These are phyloP conservation scores for Onygena corvina DNA, from an alignment of 2,329 filamentous ascomycete species.

Conservation along the genomic window DNA sequence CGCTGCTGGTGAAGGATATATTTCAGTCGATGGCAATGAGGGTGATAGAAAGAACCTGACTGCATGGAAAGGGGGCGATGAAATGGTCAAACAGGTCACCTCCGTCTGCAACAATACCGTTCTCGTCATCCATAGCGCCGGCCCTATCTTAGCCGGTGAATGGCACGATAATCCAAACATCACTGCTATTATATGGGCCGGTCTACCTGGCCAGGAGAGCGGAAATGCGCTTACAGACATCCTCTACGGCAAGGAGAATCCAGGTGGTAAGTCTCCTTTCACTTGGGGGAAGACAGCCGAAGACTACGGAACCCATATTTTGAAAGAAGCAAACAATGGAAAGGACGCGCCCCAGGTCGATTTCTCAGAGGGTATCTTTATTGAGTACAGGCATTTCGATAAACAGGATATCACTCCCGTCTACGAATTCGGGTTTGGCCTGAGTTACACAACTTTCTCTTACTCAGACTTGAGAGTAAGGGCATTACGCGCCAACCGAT, in stretches of 20 bases:
- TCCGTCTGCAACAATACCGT: conserved; percentile 75
- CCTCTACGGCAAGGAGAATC: conserved; percentile 56
- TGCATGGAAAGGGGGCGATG: conserved; percentile 71
- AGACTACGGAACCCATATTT: conserved; percentile 45
- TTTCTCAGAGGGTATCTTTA: conserved; percentile 51
- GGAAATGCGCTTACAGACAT: conserved; percentile 64
- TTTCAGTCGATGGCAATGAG: conserved; percentile 66
- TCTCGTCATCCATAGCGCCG: conserved; percentile 77
- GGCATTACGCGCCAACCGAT: conserved; percentile 35
- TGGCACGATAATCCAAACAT: conserved; percentile 51
- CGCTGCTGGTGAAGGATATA: conserved; percentile 75
- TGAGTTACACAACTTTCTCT: conserved; percentile 48
- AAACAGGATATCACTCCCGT: conserved; percentile 41
- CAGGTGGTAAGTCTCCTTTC: conserved; percentile 51
- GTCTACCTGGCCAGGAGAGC: conserved; percentile 61
- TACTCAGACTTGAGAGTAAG: conserved; percentile 45
- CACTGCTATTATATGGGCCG: conserved; percentile 63
- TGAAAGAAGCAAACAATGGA: conserved; percentile 49
- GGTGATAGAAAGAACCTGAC: conserved; percentile 91
- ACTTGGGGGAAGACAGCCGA: conserved; percentile 44
- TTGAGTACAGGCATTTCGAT: conserved; percentile 43
- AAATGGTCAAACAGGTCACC: conserved; percentile 68
- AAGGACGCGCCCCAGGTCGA: conserved; percentile 45
- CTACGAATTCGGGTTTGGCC: conserved; percentile 50
- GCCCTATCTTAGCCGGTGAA: conserved; percentile 63